phyloP scores from a whole-genome alignment of 306 rosid genomes.

The apple (Malus domestica) region DNA sequence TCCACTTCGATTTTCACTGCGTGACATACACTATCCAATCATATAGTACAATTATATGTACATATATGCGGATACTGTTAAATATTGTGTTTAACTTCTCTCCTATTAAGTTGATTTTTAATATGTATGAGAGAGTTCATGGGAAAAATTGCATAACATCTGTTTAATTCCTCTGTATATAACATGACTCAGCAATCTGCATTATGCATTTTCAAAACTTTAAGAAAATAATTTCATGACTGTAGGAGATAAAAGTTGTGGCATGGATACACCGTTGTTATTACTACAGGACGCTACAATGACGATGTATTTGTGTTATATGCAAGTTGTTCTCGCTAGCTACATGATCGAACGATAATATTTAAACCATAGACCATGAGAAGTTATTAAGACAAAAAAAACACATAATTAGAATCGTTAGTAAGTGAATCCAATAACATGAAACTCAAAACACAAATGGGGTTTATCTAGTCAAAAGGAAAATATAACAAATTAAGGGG shows the following conservation, averaged over 20 bases:
- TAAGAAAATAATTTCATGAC: neutral
- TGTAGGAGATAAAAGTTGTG: neutral
- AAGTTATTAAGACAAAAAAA: neutral
- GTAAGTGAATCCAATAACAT: neutral
- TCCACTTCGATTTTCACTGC: neutral
- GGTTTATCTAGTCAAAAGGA: neutral
- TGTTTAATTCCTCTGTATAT: neutral
- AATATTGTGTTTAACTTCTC: neutral
- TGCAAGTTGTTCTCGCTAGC: too few relatives aligned
- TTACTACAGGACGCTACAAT: too few relatives aligned
- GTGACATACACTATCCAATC: neutral
- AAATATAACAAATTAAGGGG: slow-evolving; percentile 5
- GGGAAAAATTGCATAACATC: neutral
- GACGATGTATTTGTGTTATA: fast-evolving
- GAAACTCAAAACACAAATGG: neutral
- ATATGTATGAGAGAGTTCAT: neutral
- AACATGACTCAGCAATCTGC: neutral
- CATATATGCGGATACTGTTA: neutral
- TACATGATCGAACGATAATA: neutral
- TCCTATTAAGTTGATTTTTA: neutral
- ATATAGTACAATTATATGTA: neutral
- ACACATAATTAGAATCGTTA: neutral
- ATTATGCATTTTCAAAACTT: neutral
- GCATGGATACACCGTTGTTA: neutral
- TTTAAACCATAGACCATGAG: neutral